Conservation (phyloP, 345 rosid species). For the Syzygium grande region DNA sequence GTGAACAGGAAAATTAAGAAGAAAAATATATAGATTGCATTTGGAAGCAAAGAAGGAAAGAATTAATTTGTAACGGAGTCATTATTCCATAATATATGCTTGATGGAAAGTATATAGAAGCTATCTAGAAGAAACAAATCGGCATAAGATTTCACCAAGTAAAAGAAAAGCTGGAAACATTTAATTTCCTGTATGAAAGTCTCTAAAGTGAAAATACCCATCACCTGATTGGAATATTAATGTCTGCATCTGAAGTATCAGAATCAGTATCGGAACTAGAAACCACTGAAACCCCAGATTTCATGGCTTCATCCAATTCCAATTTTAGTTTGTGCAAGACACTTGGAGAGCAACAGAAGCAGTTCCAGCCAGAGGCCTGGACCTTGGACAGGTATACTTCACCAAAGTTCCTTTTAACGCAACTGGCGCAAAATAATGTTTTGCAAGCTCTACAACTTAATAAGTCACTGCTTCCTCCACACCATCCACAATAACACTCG, state of each 20-base stretch:
- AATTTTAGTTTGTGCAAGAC: constrained; percentile 52
- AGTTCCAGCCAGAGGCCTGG: constrained; percentile 71
- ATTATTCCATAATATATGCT: not conserved
- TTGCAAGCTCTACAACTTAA: constrained; percentile 76
- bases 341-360: constrained; percentile 80
- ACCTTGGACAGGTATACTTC: constrained; percentile 57
- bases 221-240: constrained; percentile 44
- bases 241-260: constrained; percentile 57
- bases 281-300: constrained; percentile 18
- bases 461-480: constrained; percentile 62
- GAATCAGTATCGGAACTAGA: constrained; percentile 66
- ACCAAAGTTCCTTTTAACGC: constrained; percentile 75
- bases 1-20: not conserved
- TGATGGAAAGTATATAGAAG: not conserved
- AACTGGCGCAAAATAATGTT: constrained; percentile 55
- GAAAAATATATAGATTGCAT: not conserved
- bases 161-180: not conserved
- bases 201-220: not conserved
- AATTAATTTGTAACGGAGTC: not conserved
- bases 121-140: not conserved
- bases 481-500: constrained; percentile 87
- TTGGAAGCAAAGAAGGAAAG: not conserved
- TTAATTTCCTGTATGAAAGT: not conserved
- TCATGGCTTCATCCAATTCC: constrained; percentile 71
- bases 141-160: not conserved